Evolutionary conservation across 305 asterid species (phyloP).

Genomic region (Caryopteris hybrid): DNA sequence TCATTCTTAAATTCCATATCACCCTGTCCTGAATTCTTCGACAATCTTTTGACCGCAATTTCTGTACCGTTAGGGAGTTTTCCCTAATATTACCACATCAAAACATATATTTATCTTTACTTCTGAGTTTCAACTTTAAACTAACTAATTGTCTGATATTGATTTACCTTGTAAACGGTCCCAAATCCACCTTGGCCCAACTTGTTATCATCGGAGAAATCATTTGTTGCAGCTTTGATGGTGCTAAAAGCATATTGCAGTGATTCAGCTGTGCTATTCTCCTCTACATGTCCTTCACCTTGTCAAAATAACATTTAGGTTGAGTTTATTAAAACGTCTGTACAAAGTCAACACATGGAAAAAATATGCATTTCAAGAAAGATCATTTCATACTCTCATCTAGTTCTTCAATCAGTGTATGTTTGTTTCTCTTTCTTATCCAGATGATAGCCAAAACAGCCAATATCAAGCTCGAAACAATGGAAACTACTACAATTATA

Average conservation of each 20-base stretch:
- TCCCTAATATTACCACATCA: constrained; percentile 20
- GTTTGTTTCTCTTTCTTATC: background rate
- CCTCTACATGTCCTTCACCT: constrained; percentile 17
- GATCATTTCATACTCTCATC: constrained; percentile 16
- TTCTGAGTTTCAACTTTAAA: background rate
- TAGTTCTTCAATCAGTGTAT: background rate
- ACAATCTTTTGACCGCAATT: constrained; percentile 40
- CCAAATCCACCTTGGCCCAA: constrained; percentile 63
- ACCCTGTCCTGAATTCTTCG: constrained; percentile 32
- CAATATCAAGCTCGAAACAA: constrained; percentile 2
- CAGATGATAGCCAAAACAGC: background rate
- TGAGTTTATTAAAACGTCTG: background rate
- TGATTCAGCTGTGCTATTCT: constrained; percentile 28
- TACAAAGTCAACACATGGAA: background rate
- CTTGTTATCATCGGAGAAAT: constrained; percentile 30
- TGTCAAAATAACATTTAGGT: background rate
- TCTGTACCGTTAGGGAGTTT: constrained; percentile 19
- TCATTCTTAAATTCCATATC: no score
- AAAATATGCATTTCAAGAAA: background rate
- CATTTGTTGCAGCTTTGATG: constrained; percentile 36
- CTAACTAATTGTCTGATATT: no score
- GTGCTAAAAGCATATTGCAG: constrained; percentile 25
- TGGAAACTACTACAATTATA: background rate
- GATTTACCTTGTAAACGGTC: constrained; percentile 25
- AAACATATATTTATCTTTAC: background rate